phyloP scores from a whole-genome alignment of 257 asterid genomes.

The Craterostigma plantagineum region DNA sequence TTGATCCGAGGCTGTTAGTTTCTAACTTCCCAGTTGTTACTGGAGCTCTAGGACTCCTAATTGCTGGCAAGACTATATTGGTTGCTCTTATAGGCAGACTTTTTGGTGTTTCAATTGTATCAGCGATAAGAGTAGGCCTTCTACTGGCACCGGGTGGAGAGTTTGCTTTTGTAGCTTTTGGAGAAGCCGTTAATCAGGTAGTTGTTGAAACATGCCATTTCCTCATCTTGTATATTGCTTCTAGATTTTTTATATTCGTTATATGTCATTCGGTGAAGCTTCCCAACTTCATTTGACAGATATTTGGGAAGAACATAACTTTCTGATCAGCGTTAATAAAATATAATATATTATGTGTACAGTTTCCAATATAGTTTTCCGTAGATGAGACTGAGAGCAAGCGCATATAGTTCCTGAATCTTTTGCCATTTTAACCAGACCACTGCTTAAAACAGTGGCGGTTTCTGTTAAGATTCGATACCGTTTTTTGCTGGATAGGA shows the following conservation, averaged over 20 bases:
- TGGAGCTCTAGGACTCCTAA: slow-evolving; percentile 67
- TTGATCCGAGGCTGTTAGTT: slow-evolving; percentile 89
- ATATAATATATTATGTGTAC: too few relatives aligned
- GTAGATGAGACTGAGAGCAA: too few relatives aligned
- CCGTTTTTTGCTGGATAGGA: too few relatives aligned
- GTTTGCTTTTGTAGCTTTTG: slow-evolving; percentile 97
- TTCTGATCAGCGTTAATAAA: too few relatives aligned
- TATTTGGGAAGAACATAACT: too few relatives aligned
- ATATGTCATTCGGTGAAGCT: too few relatives aligned
- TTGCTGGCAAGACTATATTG: slow-evolving; percentile 81
- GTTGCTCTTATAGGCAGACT: slow-evolving; percentile 72
- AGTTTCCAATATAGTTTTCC: too few relatives aligned
- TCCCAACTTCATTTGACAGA: too few relatives aligned
- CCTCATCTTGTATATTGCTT: slow-evolving; percentile 3
- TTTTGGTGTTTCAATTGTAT: slow-evolving; percentile 72
- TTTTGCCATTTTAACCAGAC: slow-evolving; percentile 1
- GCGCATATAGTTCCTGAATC: too few relatives aligned
- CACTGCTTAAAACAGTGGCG: too few relatives aligned
- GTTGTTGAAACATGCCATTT: slow-evolving; percentile 6
- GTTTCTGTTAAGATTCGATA: too few relatives aligned
- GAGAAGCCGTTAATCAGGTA: slow-evolving; percentile 99
- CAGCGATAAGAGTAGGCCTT: slow-evolving; percentile 95
- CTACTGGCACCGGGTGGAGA: slow-evolving; percentile 99
- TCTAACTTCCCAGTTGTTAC: slow-evolving; percentile 82
- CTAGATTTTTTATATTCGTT: slow-evolving; percentile 6